Evolutionary conservation across 805 yeast species (phyloP), one percentile per base, ranked within the genome.

Genomic region (Nakazawaea anatomiae): DNA sequence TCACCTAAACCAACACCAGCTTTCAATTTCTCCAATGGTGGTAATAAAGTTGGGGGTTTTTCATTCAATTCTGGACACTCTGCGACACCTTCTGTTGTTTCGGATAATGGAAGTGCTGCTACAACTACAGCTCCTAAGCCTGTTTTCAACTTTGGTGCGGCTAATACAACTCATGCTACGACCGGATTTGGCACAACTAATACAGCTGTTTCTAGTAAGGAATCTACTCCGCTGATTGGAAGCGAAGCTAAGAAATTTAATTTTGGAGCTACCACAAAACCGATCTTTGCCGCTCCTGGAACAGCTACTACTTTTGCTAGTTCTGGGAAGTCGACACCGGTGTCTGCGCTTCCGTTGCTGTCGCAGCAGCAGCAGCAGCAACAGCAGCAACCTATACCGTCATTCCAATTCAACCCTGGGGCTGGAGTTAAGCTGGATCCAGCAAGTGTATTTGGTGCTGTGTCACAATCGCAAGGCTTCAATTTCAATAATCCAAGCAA

Each of bases 1-100:
- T 49, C 52, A 25, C 52, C 47, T 35, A 31, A 46, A 28, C 48
- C 52, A 8, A 40, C 40, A 35, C 38, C 52, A 18, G 39, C 43
- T n/a, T 14, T 41, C 25, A 35, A n/a, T 31, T 49, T 49, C 39
- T 11, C 35, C 18, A 42, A 42, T 30, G 30, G 41, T 31, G 31
- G 31, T n/a, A 38, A 34, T 10, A 43, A 42, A 11, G 7, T 36
- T 27, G 31, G 35, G 7, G 50, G 46, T 4, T 47, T 47, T 27
- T 25, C n/a, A 5, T 48, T 48, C 25, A 39, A 39, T 39, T 9
- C 27, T 12, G 48, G 49, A 12, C 42, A 18, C 27, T 47, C 50
- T 27, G 14, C 34, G 4, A 47, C 50, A 2, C 45, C 50, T 25
- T 47, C 50, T 31, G 45, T 42, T 29, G n/a, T 46, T 27, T 31